Conservation (phyloP, 2,329 filamentous ascomycete species). For the Coniochaeta hoffmannii region DNA sequence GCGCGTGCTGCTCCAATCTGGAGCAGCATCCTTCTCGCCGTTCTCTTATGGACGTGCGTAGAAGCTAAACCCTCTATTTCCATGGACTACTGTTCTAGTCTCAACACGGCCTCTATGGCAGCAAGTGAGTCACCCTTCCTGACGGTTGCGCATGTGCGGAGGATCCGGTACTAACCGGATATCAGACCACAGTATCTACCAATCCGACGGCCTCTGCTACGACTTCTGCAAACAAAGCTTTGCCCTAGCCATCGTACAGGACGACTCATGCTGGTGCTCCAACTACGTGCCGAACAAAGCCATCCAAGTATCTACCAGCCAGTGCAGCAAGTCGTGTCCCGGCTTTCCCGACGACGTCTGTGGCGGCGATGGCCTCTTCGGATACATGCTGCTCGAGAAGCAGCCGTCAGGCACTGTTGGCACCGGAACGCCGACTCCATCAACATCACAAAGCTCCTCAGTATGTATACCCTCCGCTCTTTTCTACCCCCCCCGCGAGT, state of each 20-base stretch:
- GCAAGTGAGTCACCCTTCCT: conserved; percentile 28
- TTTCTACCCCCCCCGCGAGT: background rate
- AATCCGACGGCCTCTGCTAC: conserved; percentile 64
- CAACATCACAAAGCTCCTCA: background rate
- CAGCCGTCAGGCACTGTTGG: background rate
- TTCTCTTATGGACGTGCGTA: conserved; percentile 15
- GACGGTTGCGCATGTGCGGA: background rate
- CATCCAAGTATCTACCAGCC: conserved; percentile 27
- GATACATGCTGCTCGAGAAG: conserved; percentile 52
- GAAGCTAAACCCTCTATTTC: conserved; percentile 20
- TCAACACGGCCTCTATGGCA: conserved; percentile 35
- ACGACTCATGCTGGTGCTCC: conserved; percentile 65
- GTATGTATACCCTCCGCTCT: conserved; percentile 3
- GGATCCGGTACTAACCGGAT: background rate
- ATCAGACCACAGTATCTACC: conserved; percentile 47
- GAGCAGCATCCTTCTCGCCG: conserved; percentile 12
- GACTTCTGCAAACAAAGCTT: conserved; percentile 48
- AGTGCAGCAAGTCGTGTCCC: conserved; percentile 56
- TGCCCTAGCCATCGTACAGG: conserved; percentile 63
- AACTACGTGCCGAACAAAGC: conserved; percentile 52
- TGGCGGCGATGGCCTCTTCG: conserved; percentile 54
- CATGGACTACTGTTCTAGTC: conserved; percentile 35
- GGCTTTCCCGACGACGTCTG: conserved; percentile 63
- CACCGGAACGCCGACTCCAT: background rate
- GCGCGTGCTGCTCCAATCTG: conserved; percentile 9